A percentile compares a stretch with the other conserved stretches of the same genome.
These are phyloP conservation scores for Crithidia bombi DNA, from an alignment of 208 protist species.

Conservation along the genomic window DNA sequence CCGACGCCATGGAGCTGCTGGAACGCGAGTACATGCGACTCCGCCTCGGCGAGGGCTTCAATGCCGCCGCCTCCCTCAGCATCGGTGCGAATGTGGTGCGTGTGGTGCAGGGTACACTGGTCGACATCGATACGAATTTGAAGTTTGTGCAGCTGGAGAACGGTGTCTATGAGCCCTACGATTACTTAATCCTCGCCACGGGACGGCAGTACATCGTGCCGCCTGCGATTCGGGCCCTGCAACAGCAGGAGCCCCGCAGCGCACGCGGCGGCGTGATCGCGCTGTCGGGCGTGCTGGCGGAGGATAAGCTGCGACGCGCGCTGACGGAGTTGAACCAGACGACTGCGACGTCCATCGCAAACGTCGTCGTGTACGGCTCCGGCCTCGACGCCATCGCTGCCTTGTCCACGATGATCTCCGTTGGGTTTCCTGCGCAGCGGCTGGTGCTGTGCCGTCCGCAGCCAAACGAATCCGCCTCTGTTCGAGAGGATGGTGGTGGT, in stretches of 20 bases:
- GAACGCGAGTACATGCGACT: constrained; percentile 85
- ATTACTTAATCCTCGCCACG: constrained; percentile 88
- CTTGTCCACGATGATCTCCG: constrained; percentile 63
- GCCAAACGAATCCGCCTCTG: constrained; percentile 16
- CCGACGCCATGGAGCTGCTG: constrained; percentile 75
- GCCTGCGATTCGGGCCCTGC: constrained; percentile 55
- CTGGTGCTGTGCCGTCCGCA: constrained; percentile 77
- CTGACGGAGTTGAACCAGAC: constrained; percentile 66
- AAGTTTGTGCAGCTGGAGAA: constrained; percentile 87
- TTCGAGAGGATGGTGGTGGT: too few relatives aligned
- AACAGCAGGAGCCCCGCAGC: constrained; percentile 59
- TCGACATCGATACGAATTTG: constrained; percentile 87
- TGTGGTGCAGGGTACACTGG: constrained; percentile 74
- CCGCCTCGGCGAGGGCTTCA: constrained; percentile 28
- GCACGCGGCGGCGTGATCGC: constrained; percentile 59
- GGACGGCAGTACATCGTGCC: constrained; percentile 88
- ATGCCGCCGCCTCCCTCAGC: constrained; percentile 7
- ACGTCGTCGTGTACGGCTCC: constrained; percentile 89
- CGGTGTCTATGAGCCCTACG: constrained; percentile 88
- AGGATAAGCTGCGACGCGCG: constrained; percentile 64
- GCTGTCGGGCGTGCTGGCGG: constrained; percentile 57
- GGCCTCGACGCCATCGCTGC: constrained; percentile 77
- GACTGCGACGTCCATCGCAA: constrained; percentile 63
- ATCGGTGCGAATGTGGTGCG: constrained; percentile 48
- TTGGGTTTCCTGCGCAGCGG: constrained; percentile 80